phyloP scores from a whole-genome alignment of 805 yeast genomes.

The Candida rishiriensis region DNA sequence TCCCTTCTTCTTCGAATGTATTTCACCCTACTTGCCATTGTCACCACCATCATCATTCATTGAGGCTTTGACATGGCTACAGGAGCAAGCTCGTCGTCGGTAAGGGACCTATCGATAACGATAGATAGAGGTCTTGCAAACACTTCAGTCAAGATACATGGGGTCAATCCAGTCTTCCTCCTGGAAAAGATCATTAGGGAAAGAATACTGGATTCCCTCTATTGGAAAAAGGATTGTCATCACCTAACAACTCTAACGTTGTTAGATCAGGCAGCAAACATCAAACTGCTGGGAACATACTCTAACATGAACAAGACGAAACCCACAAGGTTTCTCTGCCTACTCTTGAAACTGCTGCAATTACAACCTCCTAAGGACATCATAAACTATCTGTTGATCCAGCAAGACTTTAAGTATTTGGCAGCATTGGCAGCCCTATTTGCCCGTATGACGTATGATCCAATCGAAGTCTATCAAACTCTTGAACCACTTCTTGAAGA shows the following conservation, averaged over 20 bases:
- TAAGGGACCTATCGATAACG: constrained; percentile 15
- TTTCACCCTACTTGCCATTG: too few species aligned
- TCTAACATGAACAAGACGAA: constrained; percentile 37
- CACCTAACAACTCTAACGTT: constrained; percentile 39
- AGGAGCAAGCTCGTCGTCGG: neutral
- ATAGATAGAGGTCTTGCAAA: constrained; percentile 33
- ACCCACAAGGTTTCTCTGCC: constrained; percentile 72
- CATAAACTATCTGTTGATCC: constrained; percentile 48
- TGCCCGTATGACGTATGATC: constrained; percentile 41
- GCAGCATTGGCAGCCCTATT: constrained; percentile 69
- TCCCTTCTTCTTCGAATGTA: too few species aligned
- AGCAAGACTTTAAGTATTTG: constrained; percentile 72
- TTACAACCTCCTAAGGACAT: constrained; percentile 63
- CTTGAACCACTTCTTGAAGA: constrained; percentile 60
- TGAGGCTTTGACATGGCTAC: too few species aligned
- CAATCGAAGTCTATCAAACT: constrained; percentile 41
- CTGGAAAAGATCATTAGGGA: constrained; percentile 57
- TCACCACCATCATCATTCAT: too few species aligned
- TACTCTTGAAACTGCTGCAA: constrained; percentile 73
- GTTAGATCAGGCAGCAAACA: constrained; percentile 39
- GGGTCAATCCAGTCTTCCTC: constrained; percentile 45
- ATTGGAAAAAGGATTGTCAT: constrained; percentile 55
- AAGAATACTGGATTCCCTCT: constrained; percentile 49
- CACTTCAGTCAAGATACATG: constrained; percentile 31
- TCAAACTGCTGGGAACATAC: constrained; percentile 47